Base-by-base conservation (phyloP, 2,329 filamentous ascomycete genomes). In the Colletotrichum sp. region DNA sequence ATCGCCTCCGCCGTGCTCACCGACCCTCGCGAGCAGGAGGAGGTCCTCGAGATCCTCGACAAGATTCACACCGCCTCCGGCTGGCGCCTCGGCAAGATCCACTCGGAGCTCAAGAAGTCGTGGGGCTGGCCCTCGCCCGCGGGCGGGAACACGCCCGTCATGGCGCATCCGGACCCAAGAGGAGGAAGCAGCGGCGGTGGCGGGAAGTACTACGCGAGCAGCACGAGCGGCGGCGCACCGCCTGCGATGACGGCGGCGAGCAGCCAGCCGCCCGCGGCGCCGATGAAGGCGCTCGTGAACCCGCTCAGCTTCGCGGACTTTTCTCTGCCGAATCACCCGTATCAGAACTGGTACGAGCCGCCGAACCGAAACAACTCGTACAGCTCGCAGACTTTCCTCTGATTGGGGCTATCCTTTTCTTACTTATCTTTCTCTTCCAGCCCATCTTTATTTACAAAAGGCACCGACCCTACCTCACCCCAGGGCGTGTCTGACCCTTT, bases 341-440 rank as follows among this genome's bases (percentile, higher is more conserved):
- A 97, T 81, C 93, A 95, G 81, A 92, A 93, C 67, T 93, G 93
- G 84, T 98, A 96, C 80, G 93, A 95, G 77, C 93, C 94, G 44
- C 94, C 95, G 2, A 94, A 90, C 79, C 88, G 84, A 62, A 76
- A 72, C n/a, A 76, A 70, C 32, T 62, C 72, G 34, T 77, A 72
- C 36, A 62, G 55, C 49, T 71, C 76, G 16, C 77, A 78, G 60
- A 24, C 28, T 21, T 70, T 78, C 63, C 62, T 74, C 4, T 78
- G 67, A 78, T 44, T 15, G 15, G 13, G 24, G 8, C 26, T 28
- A 4, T 8, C 16, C 21, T 9, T 52, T 32, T 32, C 32, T 32
- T 69, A 15, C 21, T 21, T 8, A 26, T 6, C 8, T 18, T 18
- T 13, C 24, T 66, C 21, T 62, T 64, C 32, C 44, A 52, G 44